phyloP scores from a whole-genome alignment of 768 basidiomycete species.

The Suillus plorans region DNA sequence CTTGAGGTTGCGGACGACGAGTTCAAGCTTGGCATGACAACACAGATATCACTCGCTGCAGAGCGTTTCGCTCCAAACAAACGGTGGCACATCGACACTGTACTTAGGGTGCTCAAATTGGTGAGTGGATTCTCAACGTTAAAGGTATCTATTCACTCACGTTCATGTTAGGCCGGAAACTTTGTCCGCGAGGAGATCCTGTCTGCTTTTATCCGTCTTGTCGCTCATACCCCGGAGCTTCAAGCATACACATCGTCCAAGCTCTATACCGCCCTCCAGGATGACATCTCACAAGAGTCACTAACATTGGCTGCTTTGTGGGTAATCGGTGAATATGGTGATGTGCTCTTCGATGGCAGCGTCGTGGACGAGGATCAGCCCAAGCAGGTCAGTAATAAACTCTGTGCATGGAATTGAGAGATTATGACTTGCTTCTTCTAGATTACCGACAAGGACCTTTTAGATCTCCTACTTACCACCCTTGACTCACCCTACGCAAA shows the following conservation, averaged over 20 bases:
- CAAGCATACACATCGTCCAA: constrained; percentile 95
- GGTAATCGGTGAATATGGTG: constrained; percentile 96
- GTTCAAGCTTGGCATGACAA: constrained; percentile 97
- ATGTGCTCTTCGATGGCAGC: constrained; percentile 84
- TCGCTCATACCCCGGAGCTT: constrained; percentile 94
- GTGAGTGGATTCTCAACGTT: constrained; percentile 43
- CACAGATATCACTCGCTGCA: constrained; percentile 93
- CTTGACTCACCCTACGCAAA: constrained; percentile 95
- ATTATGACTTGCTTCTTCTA: constrained; percentile 26
- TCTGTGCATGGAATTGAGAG: background rate
- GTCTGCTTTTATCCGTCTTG: constrained; percentile 92
- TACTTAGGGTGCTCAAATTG: constrained; percentile 86
- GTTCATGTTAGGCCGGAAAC: constrained; percentile 78
- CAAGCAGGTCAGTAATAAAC: constrained; percentile 49
- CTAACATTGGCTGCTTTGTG: constrained; percentile 91
- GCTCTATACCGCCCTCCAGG: constrained; percentile 81
- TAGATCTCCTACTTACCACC: constrained; percentile 83
- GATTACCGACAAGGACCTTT: constrained; percentile 78
- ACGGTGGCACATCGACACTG: constrained; percentile 99
- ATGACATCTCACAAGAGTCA: constrained; percentile 95
- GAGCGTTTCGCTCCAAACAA: constrained; percentile 97
- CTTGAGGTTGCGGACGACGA: constrained; percentile 98
- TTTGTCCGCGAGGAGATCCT: constrained; percentile 96
- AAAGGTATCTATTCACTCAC: constrained; percentile 7
- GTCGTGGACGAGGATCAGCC: constrained; percentile 76